phyloP scores from a whole-genome alignment of 2,329 filamentous ascomycete species.

The Apiospora arundinis region DNA sequence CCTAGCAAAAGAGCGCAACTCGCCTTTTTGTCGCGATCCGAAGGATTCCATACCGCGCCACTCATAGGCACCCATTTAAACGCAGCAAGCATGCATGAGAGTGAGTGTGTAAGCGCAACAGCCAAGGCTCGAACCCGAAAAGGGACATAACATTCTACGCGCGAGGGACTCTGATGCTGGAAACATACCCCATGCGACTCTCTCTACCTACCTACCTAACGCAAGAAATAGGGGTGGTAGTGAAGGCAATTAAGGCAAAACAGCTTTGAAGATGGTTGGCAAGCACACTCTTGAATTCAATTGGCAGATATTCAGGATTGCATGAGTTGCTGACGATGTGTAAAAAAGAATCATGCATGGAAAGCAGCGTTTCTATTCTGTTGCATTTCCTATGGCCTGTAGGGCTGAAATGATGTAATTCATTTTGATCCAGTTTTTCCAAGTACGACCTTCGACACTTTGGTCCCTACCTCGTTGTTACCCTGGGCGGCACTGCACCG shows the following conservation, averaged over 20 bases:
- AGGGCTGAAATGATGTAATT: conserved; percentile 17
- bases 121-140: conserved; percentile 4
- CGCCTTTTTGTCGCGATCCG: neutral
- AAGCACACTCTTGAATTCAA: neutral
- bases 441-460: neutral
- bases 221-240: neutral
- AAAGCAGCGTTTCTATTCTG: conserved; percentile 13
- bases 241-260: conserved; percentile 9
- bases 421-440: neutral
- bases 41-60: conserved; percentile 4
- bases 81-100: neutral
- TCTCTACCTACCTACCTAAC: too few species aligned
- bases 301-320: neutral
- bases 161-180: neutral
- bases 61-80: neutral
- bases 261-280: neutral
- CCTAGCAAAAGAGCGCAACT: neutral
- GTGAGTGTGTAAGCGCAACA: neutral
- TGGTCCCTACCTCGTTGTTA: neutral
- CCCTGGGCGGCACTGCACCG: neutral
- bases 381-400: conserved; percentile 9
- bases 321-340: neutral
- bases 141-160: neutral
- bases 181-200: neutral
- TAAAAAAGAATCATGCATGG: neutral